Conservation (phyloP, 2,329 filamentous ascomycete species). For the Fusarium abutilonis region DNA sequence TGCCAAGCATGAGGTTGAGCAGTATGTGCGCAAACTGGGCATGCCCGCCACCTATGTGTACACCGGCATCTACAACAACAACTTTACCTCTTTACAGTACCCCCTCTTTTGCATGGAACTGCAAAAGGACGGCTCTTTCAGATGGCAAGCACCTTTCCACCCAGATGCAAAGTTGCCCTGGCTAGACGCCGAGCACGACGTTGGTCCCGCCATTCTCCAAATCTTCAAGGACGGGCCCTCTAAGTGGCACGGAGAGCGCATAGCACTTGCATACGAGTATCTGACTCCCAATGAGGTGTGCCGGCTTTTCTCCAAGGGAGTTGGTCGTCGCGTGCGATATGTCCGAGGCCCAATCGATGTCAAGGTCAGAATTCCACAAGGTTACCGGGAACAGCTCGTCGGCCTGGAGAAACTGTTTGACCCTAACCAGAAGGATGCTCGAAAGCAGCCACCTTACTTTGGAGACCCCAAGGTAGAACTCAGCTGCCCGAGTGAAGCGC, state of each 20-base stretch:
- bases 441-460: constrained; percentile 71
- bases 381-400: constrained; percentile 89
- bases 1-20: constrained; percentile 90
- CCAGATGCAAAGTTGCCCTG: constrained; percentile 89
- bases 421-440: constrained; percentile 60
- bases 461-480: constrained; percentile 65
- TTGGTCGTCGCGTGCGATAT: constrained; percentile 82
- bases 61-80: constrained; percentile 98
- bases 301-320: constrained; percentile 78
- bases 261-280: constrained; percentile 90
- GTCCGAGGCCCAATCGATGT: constrained; percentile 81
- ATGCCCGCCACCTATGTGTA: constrained; percentile 93
- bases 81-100: constrained; percentile 92
- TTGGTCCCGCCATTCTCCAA: constrained; percentile 90
- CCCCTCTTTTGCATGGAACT: constrained; percentile 96
- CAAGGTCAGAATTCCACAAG: constrained; percentile 84
- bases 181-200: constrained; percentile 96
- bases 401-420: constrained; percentile 70
- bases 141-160: constrained; percentile 94
- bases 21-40: constrained; percentile 84
- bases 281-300: constrained; percentile 87
- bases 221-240: constrained; percentile 92
- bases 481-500: constrained; percentile 76
- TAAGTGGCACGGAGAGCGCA: constrained; percentile 82
- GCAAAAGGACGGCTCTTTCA: constrained; percentile 83